Percentiles rank a stretch among this genome's conserved stretches.
Conservation (phyloP, 2,329 filamentous ascomycete species). For the Verticillium longisporum region DNA sequence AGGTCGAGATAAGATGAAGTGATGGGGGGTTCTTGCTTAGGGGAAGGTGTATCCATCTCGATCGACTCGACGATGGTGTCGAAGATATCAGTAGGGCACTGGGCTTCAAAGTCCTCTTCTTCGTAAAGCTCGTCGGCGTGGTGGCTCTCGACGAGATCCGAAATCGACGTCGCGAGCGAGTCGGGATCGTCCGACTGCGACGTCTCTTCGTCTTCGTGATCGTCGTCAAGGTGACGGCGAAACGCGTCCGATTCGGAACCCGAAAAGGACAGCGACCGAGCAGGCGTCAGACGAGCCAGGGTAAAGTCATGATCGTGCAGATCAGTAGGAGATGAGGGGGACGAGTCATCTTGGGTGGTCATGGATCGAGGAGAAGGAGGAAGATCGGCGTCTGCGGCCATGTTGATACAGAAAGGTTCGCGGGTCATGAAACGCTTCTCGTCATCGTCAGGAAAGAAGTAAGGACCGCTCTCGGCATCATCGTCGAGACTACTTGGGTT, state of each 20-base stretch:
- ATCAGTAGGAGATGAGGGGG: constrained; percentile 25
- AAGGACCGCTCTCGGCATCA: constrained; percentile 18
- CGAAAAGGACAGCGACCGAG: constrained; percentile 45
- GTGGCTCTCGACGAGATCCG: constrained; percentile 35
- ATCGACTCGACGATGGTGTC: constrained; percentile 19
- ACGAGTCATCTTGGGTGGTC: constrained; percentile 38
- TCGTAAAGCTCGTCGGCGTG: constrained; percentile 20
- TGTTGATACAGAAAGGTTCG: constrained; percentile 12
- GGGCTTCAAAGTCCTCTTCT: constrained; percentile 27
- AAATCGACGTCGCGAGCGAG: constrained; percentile 35
- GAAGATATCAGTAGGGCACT: constrained; percentile 28
- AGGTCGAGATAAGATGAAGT: background rate
- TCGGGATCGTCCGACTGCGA: constrained; percentile 39
- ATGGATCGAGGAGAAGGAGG: constrained; percentile 43
- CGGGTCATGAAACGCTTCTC: constrained; percentile 19
- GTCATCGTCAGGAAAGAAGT: constrained; percentile 35
- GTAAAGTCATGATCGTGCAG: constrained; percentile 25
- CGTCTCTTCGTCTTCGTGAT: constrained; percentile 30
- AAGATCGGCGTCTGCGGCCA: constrained; percentile 22
- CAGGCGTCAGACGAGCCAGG: constrained; percentile 27
- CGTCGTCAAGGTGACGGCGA: constrained; percentile 15
- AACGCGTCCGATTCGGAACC: constrained; percentile 39
- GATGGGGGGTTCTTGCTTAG: constrained; percentile 23
- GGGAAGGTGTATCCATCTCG: constrained; percentile 37
- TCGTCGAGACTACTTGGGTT: constrained; percentile 31